Base-by-base conservation (phyloP, 129 eudicot genomes). In the Tanacetum coccineum region DNA sequence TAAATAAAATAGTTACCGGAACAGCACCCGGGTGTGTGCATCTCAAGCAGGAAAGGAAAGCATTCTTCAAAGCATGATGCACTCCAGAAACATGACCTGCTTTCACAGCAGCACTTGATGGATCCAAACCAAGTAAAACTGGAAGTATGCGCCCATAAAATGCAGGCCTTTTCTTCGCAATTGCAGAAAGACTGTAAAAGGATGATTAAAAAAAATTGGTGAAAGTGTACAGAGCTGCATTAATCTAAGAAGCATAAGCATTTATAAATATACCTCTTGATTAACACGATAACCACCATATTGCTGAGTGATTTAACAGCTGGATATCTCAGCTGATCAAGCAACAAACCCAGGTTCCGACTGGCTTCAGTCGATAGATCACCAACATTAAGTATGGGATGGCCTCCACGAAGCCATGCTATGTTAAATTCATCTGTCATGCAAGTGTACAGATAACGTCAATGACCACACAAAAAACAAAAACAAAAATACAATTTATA, bases 351-450 rank as follows among this genome's bases (percentile, higher is more conserved):
- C 78, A 94, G 59, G 76, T 87, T 87, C 70, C 70, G 75, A 80
- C 90, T 89, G 36, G 99, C 99, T 88, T 94, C 95, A 68, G 73
- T 39, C 51, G 99, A 87, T 74, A 85, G 74, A 75, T 94, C 95
- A 66, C 94, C 87, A 81, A 87, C 85, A 80, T 89, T 87, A 53
- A 94, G 95, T 25, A 87, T n/a, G 14, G 96, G 94, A 81, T 94
- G 99, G 55, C 99, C 99, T 72, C 90, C 89, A 59, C 96, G 99
- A 71, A 94, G 86, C 97, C 99, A 94, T 66, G 99, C 85, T 50
- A 94, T 79, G 74, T 87, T 94, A 75, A 94, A 89, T 50, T 83
- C 90, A 57, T 73, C 90, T 64, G 78, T 47, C 77, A 74, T 45
- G 30, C 30, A 74, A 62, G 42, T 36, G 42, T 15, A 62, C 28